Evolutionary conservation across 75 land plant species (phyloP).

Genomic region (Cryptomeria japonica): DNA sequence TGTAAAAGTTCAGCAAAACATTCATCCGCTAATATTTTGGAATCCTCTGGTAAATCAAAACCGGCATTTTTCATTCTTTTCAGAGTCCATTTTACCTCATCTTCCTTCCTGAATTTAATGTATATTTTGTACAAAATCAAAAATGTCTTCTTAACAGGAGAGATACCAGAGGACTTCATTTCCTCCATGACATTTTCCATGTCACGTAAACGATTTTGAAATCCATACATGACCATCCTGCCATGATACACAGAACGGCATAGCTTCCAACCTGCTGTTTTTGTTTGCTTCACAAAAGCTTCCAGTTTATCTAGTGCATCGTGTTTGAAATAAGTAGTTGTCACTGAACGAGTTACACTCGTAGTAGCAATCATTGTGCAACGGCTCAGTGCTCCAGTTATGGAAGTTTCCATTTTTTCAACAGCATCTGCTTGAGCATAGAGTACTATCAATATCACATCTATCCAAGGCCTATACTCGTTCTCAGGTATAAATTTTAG

Average conservation of each 20-base stretch:
- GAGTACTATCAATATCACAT: conserved; percentile 60
- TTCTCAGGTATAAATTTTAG: conserved; percentile 47
- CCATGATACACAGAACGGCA: conserved; percentile 62
- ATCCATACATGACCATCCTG: conserved; percentile 67
- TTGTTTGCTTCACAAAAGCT: conserved; percentile 48
- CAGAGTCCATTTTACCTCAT: conserved; percentile 34
- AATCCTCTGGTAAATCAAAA: conserved; percentile 35
- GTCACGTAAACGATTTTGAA: conserved; percentile 41
- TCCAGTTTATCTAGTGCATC: conserved; percentile 49
- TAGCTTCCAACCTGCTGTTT: conserved; percentile 53
- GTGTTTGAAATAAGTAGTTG: conserved; percentile 41
- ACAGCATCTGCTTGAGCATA: conserved; percentile 67
- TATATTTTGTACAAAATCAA: conserved; percentile 59
- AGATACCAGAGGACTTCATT: conserved; percentile 42
- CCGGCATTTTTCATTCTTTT: conserved; percentile 69
- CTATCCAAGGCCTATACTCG: conserved; percentile 62
- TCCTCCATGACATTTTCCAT: conserved; percentile 66
- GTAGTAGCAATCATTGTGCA: conserved; percentile 28
- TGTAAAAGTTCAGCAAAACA: neutral
- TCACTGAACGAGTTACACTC: conserved; percentile 41
- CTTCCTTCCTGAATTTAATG: conserved; percentile 24
- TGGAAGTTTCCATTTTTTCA: conserved; percentile 62
- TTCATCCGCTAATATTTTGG: neutral
- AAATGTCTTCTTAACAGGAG: conserved; percentile 52
- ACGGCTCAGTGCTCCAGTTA: conserved; percentile 44